Evolutionary conservation across 495 filamentous ascomycete genomes (phyloP).

Genomic region (Xylaria intraflava): DNA sequence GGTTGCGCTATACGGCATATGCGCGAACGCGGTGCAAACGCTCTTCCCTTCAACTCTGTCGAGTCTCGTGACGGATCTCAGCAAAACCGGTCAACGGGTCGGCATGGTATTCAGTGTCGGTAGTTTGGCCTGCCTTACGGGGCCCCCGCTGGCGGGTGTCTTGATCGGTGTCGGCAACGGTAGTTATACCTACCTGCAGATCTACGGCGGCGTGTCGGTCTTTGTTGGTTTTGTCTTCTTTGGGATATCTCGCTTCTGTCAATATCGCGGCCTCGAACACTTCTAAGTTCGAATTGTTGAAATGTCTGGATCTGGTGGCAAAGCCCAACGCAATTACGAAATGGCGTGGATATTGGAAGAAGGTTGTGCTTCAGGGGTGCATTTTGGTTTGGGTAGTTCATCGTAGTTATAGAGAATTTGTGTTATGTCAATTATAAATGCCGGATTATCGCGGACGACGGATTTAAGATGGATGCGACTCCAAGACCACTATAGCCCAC

Average conservation of each 20-base stretch:
- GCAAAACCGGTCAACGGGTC: conserved; percentile 55
- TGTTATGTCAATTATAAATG: no score
- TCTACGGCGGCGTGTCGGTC: conserved; percentile 41
- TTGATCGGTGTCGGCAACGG: conserved; percentile 33
- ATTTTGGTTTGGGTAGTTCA: no score
- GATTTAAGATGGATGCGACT: no score
- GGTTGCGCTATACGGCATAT: conserved; percentile 55
- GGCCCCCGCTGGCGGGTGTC: conserved; percentile 59
- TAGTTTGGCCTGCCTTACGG: conserved; percentile 56
- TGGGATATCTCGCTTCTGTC: conserved; percentile 1
- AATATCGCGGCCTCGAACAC: not conserved
- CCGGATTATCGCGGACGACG: no score
- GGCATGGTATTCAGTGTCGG: conserved; percentile 67
- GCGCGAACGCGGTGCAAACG: conserved; percentile 57
- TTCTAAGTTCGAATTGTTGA: no score
- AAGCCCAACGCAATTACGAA: no score
- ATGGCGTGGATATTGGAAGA: no score
- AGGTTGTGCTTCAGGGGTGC: no score
- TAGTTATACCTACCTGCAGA: conserved; percentile 48
- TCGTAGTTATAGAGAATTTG: no score
- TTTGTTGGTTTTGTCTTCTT: conserved; percentile 10
- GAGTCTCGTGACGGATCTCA: conserved; percentile 52
- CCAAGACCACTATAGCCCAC: no score
- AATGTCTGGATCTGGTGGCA: no score
- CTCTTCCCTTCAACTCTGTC: conserved; percentile 56